Conservation (phyloP, 2,329 filamentous ascomycete species). For the Cladobotryum mycophilum region DNA sequence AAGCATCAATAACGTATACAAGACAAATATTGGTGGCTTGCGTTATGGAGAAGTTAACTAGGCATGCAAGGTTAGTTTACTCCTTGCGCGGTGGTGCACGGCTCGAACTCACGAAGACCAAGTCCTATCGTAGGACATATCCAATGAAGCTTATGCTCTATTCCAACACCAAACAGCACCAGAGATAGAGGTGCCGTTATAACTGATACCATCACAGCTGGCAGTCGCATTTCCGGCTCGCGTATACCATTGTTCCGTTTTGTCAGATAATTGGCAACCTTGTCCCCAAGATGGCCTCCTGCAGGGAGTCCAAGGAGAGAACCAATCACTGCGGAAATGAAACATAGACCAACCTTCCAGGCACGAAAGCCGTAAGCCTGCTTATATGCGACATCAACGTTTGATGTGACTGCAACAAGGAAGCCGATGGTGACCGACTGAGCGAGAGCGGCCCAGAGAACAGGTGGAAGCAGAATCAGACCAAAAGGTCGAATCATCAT, state of each 20-base stretch:
- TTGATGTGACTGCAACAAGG: constrained; percentile 48
- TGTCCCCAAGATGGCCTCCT: constrained; percentile 43
- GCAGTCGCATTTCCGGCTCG: constrained; percentile 56
- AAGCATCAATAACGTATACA: constrained; percentile 52
- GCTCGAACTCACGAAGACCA: constrained; percentile 38
- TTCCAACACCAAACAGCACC: constrained; percentile 42
- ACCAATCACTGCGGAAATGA: constrained; percentile 42
- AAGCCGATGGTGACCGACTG: constrained; percentile 51
- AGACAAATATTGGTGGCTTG: constrained; percentile 50
- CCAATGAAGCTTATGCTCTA: constrained; percentile 44
- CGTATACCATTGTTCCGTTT: constrained; percentile 47
- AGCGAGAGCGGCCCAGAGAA: constrained; percentile 50
- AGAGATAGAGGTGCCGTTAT: constrained; percentile 42
- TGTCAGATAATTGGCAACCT: constrained; percentile 43
- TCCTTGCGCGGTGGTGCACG: not conserved
- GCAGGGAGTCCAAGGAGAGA: constrained; percentile 42
- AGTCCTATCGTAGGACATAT: constrained; percentile 50
- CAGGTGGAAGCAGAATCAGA: constrained; percentile 44
- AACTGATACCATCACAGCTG: constrained; percentile 44
- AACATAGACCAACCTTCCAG: constrained; percentile 46
- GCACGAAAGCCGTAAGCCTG: constrained; percentile 37
- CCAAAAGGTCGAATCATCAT: constrained; percentile 45
- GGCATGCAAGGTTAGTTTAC: constrained; percentile 7
- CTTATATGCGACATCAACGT: constrained; percentile 39
- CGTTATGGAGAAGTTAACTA: constrained; percentile 50